Conservation (phyloP, 768 basidiomycete genomes). For the Boletales sp. region DNA sequence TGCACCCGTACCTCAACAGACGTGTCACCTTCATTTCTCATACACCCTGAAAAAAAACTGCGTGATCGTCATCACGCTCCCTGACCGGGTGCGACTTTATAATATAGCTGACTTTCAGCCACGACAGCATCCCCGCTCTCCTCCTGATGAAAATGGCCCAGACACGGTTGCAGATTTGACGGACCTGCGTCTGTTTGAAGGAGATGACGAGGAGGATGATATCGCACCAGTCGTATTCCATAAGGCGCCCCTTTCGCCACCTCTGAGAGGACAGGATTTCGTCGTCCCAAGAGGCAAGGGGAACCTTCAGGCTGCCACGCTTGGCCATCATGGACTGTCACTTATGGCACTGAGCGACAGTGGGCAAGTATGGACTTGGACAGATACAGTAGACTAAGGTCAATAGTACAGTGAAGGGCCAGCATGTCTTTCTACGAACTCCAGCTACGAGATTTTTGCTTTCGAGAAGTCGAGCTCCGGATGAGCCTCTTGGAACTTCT, state of each 20-base stretch:
- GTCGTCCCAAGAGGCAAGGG: slow-evolving; percentile 11
- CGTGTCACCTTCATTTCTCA: slow-evolving; percentile 38
- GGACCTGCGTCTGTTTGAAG: slow-evolving; percentile 27
- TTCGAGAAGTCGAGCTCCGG: slow-evolving; percentile 95
- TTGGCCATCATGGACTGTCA: slow-evolving; percentile 40
- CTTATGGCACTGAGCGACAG: slow-evolving; percentile 18
- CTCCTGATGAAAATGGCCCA: slow-evolving; percentile 28
- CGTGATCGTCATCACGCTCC: slow-evolving; percentile 45
- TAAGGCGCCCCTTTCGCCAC: slow-evolving; percentile 15
- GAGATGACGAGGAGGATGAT: slow-evolving; percentile 21
- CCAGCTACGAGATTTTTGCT: slow-evolving; percentile 73
- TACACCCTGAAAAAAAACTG: slow-evolving; percentile 48
- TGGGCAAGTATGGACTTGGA: slow-evolving; percentile 27
- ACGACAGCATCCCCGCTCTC: slow-evolving; percentile 41
- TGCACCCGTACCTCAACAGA: slow-evolving; percentile 39
- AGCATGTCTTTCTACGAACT: neutral
- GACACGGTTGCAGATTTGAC: slow-evolving; percentile 19
- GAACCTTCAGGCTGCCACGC: slow-evolving; percentile 38
- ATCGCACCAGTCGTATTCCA: neutral
- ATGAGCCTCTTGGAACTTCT: slow-evolving; percentile 86
- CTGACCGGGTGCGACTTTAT: slow-evolving; percentile 39
- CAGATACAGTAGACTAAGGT: slow-evolving; percentile 14
- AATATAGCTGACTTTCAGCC: slow-evolving; percentile 47
- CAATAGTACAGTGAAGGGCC: neutral
- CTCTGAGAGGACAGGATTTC: slow-evolving; percentile 20